A percentile compares a stretch with the other conserved stretches of the same genome.
Evolutionary conservation across 2,329 filamentous ascomycete genomes (phyloP).

Genomic region (Trichoderma koningii): DNA sequence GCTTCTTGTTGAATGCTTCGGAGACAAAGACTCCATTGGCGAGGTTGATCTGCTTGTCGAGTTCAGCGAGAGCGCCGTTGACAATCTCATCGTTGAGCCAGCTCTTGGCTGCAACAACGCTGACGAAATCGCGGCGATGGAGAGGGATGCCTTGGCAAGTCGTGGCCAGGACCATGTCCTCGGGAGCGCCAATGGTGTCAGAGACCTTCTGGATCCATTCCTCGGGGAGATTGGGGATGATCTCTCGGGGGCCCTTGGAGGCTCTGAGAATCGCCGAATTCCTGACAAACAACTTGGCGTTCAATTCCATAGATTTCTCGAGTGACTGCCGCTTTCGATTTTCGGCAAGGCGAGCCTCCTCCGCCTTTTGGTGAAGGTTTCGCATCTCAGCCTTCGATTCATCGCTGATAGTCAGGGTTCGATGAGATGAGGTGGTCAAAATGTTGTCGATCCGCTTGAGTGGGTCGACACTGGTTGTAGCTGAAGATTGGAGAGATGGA

Average conservation of each 20-base stretch:
- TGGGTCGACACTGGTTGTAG: conserved; percentile 26
- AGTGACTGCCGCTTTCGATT: background rate
- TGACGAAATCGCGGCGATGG: conserved; percentile 61
- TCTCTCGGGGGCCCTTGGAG: conserved; percentile 25
- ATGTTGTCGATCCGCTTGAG: conserved; percentile 34
- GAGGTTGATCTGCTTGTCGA: conserved; percentile 62
- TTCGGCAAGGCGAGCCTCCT: conserved; percentile 21
- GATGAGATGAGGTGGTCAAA: conserved; percentile 35
- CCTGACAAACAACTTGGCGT: no score
- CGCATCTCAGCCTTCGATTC: conserved; percentile 31
- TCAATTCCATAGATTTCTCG: no score
- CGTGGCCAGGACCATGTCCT: conserved; percentile 42
- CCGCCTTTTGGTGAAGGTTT: background rate
- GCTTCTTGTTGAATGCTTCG: conserved; percentile 48
- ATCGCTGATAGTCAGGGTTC: conserved; percentile 36
- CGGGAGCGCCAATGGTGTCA: background rate
- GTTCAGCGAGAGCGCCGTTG: conserved; percentile 63
- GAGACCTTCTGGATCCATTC: conserved; percentile 32
- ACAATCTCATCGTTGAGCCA: conserved; percentile 82
- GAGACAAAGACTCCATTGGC: conserved; percentile 49
- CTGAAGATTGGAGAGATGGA: background rate
- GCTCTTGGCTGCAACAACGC: conserved; percentile 54
- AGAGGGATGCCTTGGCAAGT: conserved; percentile 56
- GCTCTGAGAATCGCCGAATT: conserved; percentile 28
- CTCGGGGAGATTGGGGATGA: conserved; percentile 35